Evolutionary conservation across 306 rosid genomes (phyloP).

Genomic region (Prunus mume): DNA sequence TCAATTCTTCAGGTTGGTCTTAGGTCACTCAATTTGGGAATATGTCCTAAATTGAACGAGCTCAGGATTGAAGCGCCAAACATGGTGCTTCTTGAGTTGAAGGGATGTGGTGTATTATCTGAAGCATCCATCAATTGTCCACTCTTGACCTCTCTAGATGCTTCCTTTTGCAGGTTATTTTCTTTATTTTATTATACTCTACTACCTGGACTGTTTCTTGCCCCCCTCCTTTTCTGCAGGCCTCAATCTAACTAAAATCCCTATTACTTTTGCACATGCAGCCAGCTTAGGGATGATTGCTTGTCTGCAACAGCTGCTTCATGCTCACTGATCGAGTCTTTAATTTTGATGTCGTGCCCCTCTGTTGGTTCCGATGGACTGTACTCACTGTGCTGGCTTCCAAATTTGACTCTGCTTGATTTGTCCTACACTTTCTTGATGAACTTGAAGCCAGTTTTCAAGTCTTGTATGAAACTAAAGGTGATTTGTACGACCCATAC

Average conservation of each 20-base stretch:
- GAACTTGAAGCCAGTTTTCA: constrained; percentile 82
- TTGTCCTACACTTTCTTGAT: constrained; percentile 89
- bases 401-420: constrained; percentile 69
- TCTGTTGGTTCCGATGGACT: constrained; percentile 87
- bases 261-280: constrained; percentile 38
- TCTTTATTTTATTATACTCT: constrained; percentile 15
- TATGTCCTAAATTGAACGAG: constrained; percentile 81
- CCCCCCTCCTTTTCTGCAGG: not conserved
- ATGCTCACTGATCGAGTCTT: constrained; percentile 76
- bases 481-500: constrained; percentile 25
- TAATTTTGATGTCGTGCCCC: constrained; percentile 92
- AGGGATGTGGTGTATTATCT: constrained; percentile 93
- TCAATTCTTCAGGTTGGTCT: constrained; percentile 76
- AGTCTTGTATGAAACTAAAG: constrained; percentile 82
- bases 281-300: constrained; percentile 84
- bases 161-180: constrained; percentile 93
- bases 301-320: constrained; percentile 89
- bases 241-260: constrained; percentile 20
- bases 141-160: constrained; percentile 81
- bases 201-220: not conserved
- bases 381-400: constrained; percentile 64
- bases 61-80: constrained; percentile 69
- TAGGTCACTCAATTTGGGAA: constrained; percentile 82
- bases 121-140: constrained; percentile 93
- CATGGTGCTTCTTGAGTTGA: constrained; percentile 89